These are phyloP conservation scores for Trametes cingulata DNA, from an alignment of 768 basidiomycete species.

Conservation along the genomic window DNA sequence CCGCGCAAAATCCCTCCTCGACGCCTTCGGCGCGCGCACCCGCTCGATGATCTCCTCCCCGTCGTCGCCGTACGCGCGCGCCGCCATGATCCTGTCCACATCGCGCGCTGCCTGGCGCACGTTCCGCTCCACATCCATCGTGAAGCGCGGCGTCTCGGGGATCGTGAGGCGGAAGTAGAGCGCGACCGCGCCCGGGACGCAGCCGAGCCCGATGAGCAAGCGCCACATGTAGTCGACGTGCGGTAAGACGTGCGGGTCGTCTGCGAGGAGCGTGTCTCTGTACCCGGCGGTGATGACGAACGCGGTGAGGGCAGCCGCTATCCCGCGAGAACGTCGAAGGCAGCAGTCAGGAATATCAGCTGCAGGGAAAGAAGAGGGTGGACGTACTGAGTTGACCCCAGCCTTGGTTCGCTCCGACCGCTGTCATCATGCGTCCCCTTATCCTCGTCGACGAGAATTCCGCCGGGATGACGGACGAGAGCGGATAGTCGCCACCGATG, in stretches of 20 bases:
- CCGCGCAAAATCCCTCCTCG: constrained; percentile 49
- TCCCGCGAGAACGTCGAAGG: too few relatives aligned
- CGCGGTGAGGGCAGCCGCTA: constrained; percentile 70
- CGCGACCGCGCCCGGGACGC: constrained; percentile 45
- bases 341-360: background rate
- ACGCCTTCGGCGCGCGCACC: constrained; percentile 44
- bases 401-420: constrained; percentile 48
- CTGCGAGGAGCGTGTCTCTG: constrained; percentile 58
- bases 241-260: constrained; percentile 37
- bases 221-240: constrained; percentile 63
- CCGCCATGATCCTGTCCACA: constrained; percentile 39
- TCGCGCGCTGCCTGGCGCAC: constrained; percentile 44
- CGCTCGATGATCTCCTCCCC: constrained; percentile 58
- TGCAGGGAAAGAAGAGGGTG: background rate
- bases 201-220: constrained; percentile 49
- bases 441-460: constrained; percentile 48
- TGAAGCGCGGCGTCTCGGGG: constrained; percentile 52
- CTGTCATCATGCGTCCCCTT: constrained; percentile 50
- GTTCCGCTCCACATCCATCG: constrained; percentile 52
- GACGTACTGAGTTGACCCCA: constrained; percentile 43
- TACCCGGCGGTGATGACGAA: constrained; percentile 66
- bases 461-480: constrained; percentile 46
- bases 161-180: constrained; percentile 51
- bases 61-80: constrained; percentile 47
- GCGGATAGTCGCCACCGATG: constrained; percentile 44